Evolutionary conservation across 2,329 filamentous ascomycete species (phyloP), one percentile per base, ranked within the genome.

Genomic region (Ophioceras dolichostomum): DNA sequence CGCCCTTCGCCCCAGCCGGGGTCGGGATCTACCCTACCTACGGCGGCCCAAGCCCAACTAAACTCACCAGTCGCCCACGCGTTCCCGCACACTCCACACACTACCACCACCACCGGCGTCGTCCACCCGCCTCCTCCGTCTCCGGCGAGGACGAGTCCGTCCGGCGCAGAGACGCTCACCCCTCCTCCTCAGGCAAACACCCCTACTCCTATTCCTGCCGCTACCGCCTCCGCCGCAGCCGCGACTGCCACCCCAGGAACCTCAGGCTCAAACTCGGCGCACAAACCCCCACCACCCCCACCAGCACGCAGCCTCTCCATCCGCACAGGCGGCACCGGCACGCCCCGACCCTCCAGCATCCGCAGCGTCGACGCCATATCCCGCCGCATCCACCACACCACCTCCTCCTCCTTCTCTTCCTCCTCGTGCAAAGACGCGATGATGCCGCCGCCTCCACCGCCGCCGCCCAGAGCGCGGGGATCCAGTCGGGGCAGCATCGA

Each of bases 381-480:
- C 47, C 33, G 49, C 34, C 14, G 32, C 33, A 10, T 36, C 37
- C 21, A 37, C 32, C 5, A 30, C 39, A 10, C 20, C n/a, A n/a
- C n/a, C n/a, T n/a, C n/a, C n/a, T n/a, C n/a, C n/a, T 26, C 22
- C 7, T 7, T 26, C 22, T 26, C 22, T 26, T 7, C 12, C 22
- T 26, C 22, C 8, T 12, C 8, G 22, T 12, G 22, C 22, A 12
- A 7, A 12, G 22, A 7, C 22, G 1, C 32, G 10, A 33, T 38
- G n/a, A n/a, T n/a, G n/a, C 35, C 51, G 10, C 62, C 61, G 3
- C 68, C 69, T 4, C 69, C 70, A 0, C 70, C 70, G 5, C 70
- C 67, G 14, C 63, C 61, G 0, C 58, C 61, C 3, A 54, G 70
- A 33, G 58, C 61, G 27, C 57, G 67, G 31, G 67, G 65, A 3